These are phyloP conservation scores for Stromatinia cepivora DNA, from an alignment of 2,329 filamentous ascomycete species.

Conservation along the genomic window DNA sequence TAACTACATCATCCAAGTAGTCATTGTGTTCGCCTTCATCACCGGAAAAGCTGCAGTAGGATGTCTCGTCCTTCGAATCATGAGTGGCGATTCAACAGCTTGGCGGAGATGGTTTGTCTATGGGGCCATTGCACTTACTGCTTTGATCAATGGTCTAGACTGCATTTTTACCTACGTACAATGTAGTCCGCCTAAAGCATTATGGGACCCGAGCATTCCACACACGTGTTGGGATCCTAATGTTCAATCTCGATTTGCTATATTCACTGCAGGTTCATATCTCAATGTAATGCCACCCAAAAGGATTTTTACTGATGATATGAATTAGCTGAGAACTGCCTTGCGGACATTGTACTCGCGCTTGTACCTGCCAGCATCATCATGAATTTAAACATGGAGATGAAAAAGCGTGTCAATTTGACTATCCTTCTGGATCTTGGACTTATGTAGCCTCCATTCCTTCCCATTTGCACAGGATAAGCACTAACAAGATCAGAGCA, in stretches of 20 bases:
- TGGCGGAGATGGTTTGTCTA: slow-evolving; percentile 21
- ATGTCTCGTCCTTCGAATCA: slow-evolving; percentile 19
- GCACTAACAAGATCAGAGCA: slow-evolving; percentile 15
- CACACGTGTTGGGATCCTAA: slow-evolving; percentile 17
- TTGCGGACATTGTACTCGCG: slow-evolving; percentile 21
- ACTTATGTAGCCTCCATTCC: slow-evolving; percentile 14
- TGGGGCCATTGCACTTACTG: slow-evolving; percentile 1
- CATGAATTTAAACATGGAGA: slow-evolving; percentile 16
- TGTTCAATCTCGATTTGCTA: slow-evolving; percentile 16
- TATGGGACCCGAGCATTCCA: slow-evolving; percentile 12
- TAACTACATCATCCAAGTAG: slow-evolving; percentile 13
- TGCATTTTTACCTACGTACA: slow-evolving; percentile 19
- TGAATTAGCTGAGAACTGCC: slow-evolving; percentile 15
- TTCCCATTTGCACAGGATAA: neutral
- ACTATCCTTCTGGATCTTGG: slow-evolving; percentile 20
- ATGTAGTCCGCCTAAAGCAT: slow-evolving; percentile 13
- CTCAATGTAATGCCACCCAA: too few species aligned
- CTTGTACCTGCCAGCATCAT: slow-evolving; percentile 20
- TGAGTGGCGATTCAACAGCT: slow-evolving; percentile 13
- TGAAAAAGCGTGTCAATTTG: slow-evolving; percentile 21
- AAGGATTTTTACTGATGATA: neutral
- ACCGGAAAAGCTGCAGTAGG: slow-evolving; percentile 20
- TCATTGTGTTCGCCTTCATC: slow-evolving; percentile 10
- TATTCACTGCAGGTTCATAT: slow-evolving; percentile 18
- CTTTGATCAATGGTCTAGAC: slow-evolving; percentile 6